These are phyloP conservation scores for Amniculicola lignicola DNA, from an alignment of 495 filamentous ascomycete species.

Conservation along the genomic window DNA sequence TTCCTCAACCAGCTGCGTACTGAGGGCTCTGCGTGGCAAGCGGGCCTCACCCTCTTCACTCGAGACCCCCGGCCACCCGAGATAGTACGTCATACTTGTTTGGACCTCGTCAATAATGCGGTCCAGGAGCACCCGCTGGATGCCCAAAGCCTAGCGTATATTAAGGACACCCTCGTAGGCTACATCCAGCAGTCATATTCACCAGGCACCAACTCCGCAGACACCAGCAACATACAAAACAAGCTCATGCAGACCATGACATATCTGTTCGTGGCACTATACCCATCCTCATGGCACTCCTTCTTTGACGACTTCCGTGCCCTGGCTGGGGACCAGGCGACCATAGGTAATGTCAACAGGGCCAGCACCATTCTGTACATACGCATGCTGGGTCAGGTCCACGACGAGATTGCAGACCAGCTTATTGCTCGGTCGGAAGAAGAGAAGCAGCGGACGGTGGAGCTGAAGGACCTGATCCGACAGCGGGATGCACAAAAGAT, in stretches of 20 bases:
- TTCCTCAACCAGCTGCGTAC: slow-evolving; percentile 77
- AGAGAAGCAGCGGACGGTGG: slow-evolving; percentile 73
- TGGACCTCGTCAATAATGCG: slow-evolving; percentile 90
- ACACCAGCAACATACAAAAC: slow-evolving; percentile 80
- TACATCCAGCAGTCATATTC: slow-evolving; percentile 75
- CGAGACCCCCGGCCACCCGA: slow-evolving; percentile 75
- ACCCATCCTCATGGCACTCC: slow-evolving; percentile 75
- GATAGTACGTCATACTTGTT: slow-evolving; percentile 77
- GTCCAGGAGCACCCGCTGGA: slow-evolving; percentile 72
- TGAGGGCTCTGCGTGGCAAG: slow-evolving; percentile 78
- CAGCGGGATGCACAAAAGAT: slow-evolving; percentile 82
- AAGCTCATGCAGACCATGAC: slow-evolving; percentile 96
- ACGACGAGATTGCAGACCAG: slow-evolving; percentile 95
- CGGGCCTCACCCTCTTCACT: slow-evolving; percentile 79
- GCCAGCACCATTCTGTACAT: slow-evolving; percentile 82
- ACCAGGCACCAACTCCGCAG: slow-evolving; percentile 50
- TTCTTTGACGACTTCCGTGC: slow-evolving; percentile 85
- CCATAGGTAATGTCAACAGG: slow-evolving; percentile 52
- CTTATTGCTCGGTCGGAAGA: slow-evolving; percentile 69
- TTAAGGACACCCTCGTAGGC: slow-evolving; percentile 72
- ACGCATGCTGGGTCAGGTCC: slow-evolving; percentile 78
- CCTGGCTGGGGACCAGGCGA: slow-evolving; percentile 54
- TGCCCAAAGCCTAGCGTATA: slow-evolving; percentile 59
- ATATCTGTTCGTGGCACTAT: slow-evolving; percentile 80
- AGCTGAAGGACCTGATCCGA: slow-evolving; percentile 85